phyloP scores from a whole-genome alignment of 306 rosid genomes.

The Castanea crenata region DNA sequence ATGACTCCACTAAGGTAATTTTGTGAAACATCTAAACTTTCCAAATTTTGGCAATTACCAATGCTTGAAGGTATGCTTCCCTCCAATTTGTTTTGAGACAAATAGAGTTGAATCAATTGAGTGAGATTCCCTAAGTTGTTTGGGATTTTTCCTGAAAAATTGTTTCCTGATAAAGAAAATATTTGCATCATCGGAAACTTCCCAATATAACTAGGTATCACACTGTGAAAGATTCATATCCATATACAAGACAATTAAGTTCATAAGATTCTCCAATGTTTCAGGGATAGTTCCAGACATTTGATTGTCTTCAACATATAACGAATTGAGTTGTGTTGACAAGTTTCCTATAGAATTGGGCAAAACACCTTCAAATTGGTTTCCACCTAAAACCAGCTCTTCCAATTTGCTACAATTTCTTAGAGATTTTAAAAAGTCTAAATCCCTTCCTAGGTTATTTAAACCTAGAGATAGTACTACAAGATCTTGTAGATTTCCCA shows the following conservation, averaged over 20 bases:
- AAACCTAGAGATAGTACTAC: fast-evolving
- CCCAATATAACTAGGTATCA: too few relatives aligned
- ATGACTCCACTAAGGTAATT: conserved; percentile 2
- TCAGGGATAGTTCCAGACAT: conserved; percentile 25
- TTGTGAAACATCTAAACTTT: too few relatives aligned
- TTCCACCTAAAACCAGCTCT: fast-evolving
- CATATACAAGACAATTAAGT: neutral
- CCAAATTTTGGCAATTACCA: too few relatives aligned
- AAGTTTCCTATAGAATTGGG: too few relatives aligned
- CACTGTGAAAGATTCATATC: fast-evolving
- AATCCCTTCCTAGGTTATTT: conserved; percentile 24
- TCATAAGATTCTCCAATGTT: conserved; percentile 20
- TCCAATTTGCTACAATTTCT: conserved; percentile 2
- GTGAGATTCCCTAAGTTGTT: neutral
- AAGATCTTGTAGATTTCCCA: too few relatives aligned
- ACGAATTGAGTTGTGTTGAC: too few relatives aligned
- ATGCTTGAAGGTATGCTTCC: too few relatives aligned
- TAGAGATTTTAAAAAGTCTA: conserved; percentile 24
- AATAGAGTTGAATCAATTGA: too few relatives aligned
- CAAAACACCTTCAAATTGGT: conserved; percentile 27
- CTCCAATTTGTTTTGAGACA: too few relatives aligned
- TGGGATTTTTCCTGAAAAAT: conserved; percentile 22
- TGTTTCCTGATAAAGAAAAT: conserved; percentile 3
- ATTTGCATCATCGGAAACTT: too few relatives aligned
- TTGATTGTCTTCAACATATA: neutral